These are phyloP conservation scores for Mycena kentingensis DNA, from an alignment of 768 basidiomycete species.

Conservation along the genomic window DNA sequence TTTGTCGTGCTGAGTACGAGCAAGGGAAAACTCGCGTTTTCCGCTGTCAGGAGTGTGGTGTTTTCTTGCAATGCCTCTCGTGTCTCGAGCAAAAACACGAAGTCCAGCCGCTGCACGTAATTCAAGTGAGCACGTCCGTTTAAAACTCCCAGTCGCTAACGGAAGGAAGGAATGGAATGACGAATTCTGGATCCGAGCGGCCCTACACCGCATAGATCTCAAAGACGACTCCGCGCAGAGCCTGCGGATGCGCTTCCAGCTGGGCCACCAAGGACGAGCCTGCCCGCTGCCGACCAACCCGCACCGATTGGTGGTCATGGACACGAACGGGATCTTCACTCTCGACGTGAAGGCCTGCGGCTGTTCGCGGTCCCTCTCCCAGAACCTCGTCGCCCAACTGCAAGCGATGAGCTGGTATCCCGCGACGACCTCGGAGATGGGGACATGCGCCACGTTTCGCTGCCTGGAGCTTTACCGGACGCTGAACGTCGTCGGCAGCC, in stretches of 20 bases:
- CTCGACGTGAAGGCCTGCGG: conserved; percentile 1
- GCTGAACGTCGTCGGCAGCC: conserved; percentile 17
- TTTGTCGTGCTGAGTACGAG: background rate
- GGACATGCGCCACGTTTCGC: conserved; percentile 12
- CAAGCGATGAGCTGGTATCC: conserved; percentile 18
- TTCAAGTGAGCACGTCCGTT: background rate
- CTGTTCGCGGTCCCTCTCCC: background rate
- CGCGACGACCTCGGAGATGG: conserved; percentile 7
- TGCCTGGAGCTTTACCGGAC: conserved; percentile 15
- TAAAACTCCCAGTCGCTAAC: background rate
- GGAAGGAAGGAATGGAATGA: conserved; percentile 6
- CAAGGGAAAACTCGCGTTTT: background rate
- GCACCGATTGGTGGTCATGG: background rate
- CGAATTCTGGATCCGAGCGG: background rate
- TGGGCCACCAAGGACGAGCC: background rate
- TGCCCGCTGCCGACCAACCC: background rate
- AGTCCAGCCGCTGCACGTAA: background rate
- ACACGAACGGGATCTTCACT: background rate
- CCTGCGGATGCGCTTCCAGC: background rate
- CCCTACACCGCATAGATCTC: background rate
- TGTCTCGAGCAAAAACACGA: background rate
- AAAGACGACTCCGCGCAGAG: background rate
- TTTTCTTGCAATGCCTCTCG: background rate
- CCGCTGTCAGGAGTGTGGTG: conserved; percentile 1
- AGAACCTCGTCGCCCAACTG: conserved; percentile 1